Conservation (phyloP, 345 rosid genomes). For the Ceriops decandra region DNA sequence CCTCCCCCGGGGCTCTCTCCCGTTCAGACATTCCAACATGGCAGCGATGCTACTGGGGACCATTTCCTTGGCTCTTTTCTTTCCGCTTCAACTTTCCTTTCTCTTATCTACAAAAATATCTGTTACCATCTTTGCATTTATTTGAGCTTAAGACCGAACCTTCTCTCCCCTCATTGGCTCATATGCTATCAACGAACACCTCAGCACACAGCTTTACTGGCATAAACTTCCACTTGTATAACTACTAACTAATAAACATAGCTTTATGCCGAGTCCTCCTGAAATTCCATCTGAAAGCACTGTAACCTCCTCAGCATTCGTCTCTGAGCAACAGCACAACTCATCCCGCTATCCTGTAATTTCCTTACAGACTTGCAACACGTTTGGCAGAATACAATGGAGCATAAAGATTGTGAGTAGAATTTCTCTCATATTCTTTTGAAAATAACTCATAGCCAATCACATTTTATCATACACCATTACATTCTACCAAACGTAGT, state of each 20-base stretch:
- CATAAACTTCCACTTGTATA: no score
- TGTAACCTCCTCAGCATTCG: conserved; percentile 18
- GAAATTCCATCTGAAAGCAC: conserved; percentile 15
- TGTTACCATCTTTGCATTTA: background rate
- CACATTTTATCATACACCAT: background rate
- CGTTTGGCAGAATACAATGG: no score
- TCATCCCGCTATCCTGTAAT: conserved; percentile 20
- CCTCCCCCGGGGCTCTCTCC: background rate
- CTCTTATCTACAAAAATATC: background rate
- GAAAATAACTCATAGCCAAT: no score
- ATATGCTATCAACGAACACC: background rate
- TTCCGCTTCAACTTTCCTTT: background rate
- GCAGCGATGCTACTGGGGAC: conserved; percentile 16
- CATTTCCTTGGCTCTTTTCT: conserved; percentile 4
- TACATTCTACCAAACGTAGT: no score
- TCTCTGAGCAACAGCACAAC: background rate
- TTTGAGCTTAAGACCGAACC: conserved; percentile 3
- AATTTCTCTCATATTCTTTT: no score
- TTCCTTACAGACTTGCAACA: background rate
- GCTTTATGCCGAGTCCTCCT: conserved; percentile 23
- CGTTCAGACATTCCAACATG: conserved; percentile 20
- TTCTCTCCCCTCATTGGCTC: background rate
- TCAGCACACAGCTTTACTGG: background rate
- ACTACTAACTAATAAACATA: background rate
- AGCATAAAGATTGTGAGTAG: no score